Base-by-base conservation (phyloP, 1,139 yeast genomes). In the Lodderomyces theae region DNA sequence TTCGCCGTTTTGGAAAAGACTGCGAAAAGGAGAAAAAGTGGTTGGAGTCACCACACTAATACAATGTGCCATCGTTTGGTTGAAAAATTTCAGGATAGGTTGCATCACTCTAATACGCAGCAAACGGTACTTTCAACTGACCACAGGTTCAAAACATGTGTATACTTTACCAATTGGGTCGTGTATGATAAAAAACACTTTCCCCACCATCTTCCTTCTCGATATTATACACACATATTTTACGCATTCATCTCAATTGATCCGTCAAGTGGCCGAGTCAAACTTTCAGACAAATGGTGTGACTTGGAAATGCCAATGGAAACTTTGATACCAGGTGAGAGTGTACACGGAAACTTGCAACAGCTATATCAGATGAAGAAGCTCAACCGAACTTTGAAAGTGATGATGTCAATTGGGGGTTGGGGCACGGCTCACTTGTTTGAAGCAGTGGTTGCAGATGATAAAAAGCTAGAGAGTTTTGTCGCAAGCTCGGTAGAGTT, bases 351-450 rank as follows among this genome's bases (percentile, higher is more conserved):
- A 1, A 67, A 74, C 43, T 58, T 86, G 19, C 79, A 78, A 26
- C 86, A 79, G 52, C 61, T 87, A 10, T 64, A 62, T 36, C 69
- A 69, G 43, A 47, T 86, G 51, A 83, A 81, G 54, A 50, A 53
- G 40, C 40, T 56, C 12, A 57, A 79, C 42, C 74, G 81, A 2
- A 64, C 72, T 25, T 56, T 89, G 31, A 80, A 80, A 47, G 66
- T 82, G 0, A 65, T 80, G 9, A 72, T 89, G 73, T 82, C 96
- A 0, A 74, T 92, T 47, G 98, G 98, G 5, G 98, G 98, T 0
- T 85, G 94, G 85, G 83, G 94, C 0, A 75, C 83, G 16, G 66
- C 77, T 9, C 67, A 65, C 1, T 61, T 65, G 6, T 83, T 89
- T 52, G 69, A 66, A 10, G 61, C 62, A 1, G 71, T 82, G 6